These are phyloP conservation scores for Athelia sp. DNA, from an alignment of 1,284 basidiomycete species.

Conservation along the genomic window DNA sequence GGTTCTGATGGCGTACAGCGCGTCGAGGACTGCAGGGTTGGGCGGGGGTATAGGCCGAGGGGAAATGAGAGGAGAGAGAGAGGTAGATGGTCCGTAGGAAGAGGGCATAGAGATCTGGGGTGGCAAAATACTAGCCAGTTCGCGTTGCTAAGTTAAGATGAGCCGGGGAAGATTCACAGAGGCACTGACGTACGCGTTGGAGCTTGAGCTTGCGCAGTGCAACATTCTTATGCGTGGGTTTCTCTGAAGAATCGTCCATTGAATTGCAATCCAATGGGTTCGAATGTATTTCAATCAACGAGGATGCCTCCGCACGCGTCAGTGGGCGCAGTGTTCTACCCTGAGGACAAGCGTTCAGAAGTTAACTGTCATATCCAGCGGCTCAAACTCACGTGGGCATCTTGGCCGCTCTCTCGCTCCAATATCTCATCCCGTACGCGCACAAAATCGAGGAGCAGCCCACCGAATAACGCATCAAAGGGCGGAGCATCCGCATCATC, in stretches of 20 bases:
- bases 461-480: conserved; percentile 34
- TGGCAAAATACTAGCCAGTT: conserved; percentile 18
- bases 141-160: conserved; percentile 28
- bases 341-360: conserved; percentile 16
- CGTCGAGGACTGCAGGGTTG: conserved; percentile 44
- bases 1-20: conserved; percentile 47
- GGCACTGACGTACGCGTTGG: conserved; percentile 31
- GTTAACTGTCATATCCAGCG: neutral
- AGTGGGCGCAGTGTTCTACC: conserved; percentile 32
- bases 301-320: conserved; percentile 33
- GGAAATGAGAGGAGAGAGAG: conserved; percentile 15
- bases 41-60: conserved; percentile 17
- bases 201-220: conserved; percentile 42
- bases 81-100: neutral
- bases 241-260: no score
- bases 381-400: conserved; percentile 22
- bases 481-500: neutral
- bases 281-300: no score
- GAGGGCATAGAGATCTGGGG: neutral
- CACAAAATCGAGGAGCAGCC: conserved; percentile 28
- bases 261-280: no score
- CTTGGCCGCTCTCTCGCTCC: conserved; percentile 21
- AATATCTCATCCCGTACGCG: conserved; percentile 23
- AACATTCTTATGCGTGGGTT: no score
- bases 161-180: conserved; percentile 1